Evolutionary conservation across 495 filamentous ascomycete species (phyloP), one percentile per base, ranked within the genome.

Genomic region (Tuber magnatum): DNA sequence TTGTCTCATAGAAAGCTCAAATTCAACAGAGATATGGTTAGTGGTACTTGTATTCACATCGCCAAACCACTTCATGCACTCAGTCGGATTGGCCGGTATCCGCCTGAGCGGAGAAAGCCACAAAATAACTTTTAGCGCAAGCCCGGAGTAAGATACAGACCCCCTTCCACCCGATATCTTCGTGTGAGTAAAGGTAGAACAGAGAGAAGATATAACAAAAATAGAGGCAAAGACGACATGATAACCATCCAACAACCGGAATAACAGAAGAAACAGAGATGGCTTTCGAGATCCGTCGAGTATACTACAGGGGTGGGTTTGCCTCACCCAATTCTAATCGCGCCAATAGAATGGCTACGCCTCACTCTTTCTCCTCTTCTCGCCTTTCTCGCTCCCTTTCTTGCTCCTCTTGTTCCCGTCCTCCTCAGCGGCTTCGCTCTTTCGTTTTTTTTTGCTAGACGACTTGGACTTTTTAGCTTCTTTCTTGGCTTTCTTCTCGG

Each of bases 361-460:
- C 22, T 75, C 78, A 73, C 85, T 87, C 85, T 88, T 88, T 84
- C 87, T 89, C 83, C 88, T 88, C 84, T 87, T 88, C 78, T 82
- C 84, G 74, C 85, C 84, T 69, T 80, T 82, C 40, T 83, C 81
- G 72, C 84, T 87, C 48, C 77, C 86, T 85, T 89, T 88, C 81
- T 85, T 85, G 85, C 89, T 89, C 85, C 87, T 89, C 76, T 81
- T 83, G 39, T 75, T 69, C 48, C 81, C 82, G 20, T 73, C 72
- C 35, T 81, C 78, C 56, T 65, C 56, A 65, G 32, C 14, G 56
- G 14, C 56, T 35, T 35, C 56, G 77, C 83, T 84, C 38, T 74
- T 83, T 48, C 76, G 72, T 5, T 83, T 85, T 68, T 85, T 85
- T 82, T 87, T 87, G 76, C 81, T 73, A 8, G 84, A 75, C 69